Conservation (phyloP, 805 yeast genomes). For the Ogataea pini region DNA sequence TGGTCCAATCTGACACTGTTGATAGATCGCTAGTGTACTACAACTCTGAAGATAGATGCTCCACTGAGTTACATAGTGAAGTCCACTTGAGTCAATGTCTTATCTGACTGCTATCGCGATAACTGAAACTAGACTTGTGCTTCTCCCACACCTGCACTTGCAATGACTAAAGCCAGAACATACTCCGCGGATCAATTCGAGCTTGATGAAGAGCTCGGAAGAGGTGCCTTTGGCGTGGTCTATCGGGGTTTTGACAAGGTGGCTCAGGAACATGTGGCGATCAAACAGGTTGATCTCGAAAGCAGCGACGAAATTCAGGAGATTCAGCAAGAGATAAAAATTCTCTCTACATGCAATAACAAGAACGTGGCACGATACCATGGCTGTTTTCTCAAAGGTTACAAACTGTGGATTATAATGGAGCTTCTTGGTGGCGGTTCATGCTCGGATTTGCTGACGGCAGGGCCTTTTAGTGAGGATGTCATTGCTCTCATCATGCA, state of each 20-base stretch:
- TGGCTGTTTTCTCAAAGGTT: slow-evolving; percentile 71
- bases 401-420: slow-evolving; percentile 78
- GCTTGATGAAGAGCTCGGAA: slow-evolving; percentile 58
- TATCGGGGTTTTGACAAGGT: slow-evolving; percentile 57
- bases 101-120: too few species aligned
- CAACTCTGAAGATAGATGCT: too few species aligned
- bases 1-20: too few species aligned
- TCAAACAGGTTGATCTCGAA: slow-evolving; percentile 72
- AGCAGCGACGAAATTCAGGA: slow-evolving; percentile 69
- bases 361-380: slow-evolving; percentile 64
- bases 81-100: too few species aligned
- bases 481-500: slow-evolving; percentile 53
- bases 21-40: too few species aligned
- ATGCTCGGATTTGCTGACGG: slow-evolving; percentile 59
- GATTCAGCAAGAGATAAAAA: slow-evolving; percentile 69
- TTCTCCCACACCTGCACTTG: too few species aligned
- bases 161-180: slow-evolving; percentile 4
- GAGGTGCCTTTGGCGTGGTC: slow-evolving; percentile 80
- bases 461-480: slow-evolving; percentile 60
- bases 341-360: slow-evolving; percentile 65
- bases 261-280: slow-evolving; percentile 49
- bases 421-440: slow-evolving; percentile 82
- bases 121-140: too few species aligned
- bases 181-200: slow-evolving; percentile 46
- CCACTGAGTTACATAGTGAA: too few species aligned